These are phyloP conservation scores for Podospora fimiseda DNA, from an alignment of 495 filamentous ascomycete genomes.

Conservation along the genomic window DNA sequence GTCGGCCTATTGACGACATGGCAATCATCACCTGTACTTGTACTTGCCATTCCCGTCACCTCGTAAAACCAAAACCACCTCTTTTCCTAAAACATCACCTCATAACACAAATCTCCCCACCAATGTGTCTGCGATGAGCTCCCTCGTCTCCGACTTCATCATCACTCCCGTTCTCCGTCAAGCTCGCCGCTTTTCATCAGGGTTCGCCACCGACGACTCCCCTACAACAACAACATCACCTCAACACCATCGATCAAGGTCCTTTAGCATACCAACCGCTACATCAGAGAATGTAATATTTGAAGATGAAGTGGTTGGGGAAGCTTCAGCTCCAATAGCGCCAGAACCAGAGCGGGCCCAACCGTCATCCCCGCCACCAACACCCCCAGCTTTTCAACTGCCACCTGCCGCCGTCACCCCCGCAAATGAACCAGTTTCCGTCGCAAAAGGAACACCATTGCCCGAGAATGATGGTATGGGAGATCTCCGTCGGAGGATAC, in stretches of 20 bases:
- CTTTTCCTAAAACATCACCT: not conserved
- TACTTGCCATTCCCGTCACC: not conserved
- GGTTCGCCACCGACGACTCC: constrained; percentile 28
- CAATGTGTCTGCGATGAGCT: constrained; percentile 54
- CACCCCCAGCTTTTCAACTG: too few species aligned
- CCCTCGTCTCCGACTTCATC: constrained; percentile 64
- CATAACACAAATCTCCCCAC: constrained; percentile 6
- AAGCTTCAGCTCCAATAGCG: not conserved
- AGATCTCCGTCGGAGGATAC: constrained; percentile 64
- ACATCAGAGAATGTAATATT: constrained; percentile 15
- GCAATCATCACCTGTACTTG: not conserved
- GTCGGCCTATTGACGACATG: constrained; percentile 1
- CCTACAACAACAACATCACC: too few species aligned
- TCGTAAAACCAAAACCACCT: not conserved
- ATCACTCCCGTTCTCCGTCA: constrained; percentile 72
- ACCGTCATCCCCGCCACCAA: not conserved
- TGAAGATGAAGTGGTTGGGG: constrained; percentile 8
- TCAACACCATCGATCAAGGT: constrained; percentile 16
- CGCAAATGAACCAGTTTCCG: too few species aligned
- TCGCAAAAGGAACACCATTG: constrained; percentile 31
- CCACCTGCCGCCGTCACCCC: too few species aligned
- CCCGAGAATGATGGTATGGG: constrained; percentile 94
- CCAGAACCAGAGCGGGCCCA: not conserved
- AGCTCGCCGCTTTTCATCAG: constrained; percentile 59
- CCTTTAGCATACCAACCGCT: constrained; percentile 1